A percentile compares a stretch with the other conserved stretches of the same genome.
These are phyloP conservation scores for Peronospora farinosa DNA, from an alignment of 352 stramenopile species.

Conservation along the genomic window DNA sequence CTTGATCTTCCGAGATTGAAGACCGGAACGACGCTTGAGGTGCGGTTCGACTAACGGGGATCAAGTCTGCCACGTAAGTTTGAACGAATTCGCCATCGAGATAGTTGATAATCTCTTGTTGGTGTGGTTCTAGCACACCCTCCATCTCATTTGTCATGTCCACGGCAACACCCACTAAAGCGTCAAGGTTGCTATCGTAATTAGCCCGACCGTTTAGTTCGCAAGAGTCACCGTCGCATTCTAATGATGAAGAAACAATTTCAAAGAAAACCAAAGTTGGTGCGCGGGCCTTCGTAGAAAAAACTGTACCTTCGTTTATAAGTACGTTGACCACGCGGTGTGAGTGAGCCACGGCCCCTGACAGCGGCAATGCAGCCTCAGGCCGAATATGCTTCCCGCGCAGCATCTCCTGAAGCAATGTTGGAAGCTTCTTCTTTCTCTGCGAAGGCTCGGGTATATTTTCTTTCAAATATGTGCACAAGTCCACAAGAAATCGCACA, in stretches of 20 bases:
- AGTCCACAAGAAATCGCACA: slow-evolving; percentile 53
- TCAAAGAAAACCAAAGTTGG: slow-evolving; percentile 69
- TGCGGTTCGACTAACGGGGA: slow-evolving; percentile 15
- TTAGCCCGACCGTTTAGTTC: slow-evolving; percentile 1
- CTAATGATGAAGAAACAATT: slow-evolving; percentile 31
- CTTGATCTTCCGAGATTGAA: slow-evolving; percentile 31
- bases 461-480: slow-evolving; percentile 61
- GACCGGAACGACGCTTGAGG: slow-evolving; percentile 18
- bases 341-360: slow-evolving; percentile 16
- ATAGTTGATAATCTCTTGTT: slow-evolving; percentile 50
- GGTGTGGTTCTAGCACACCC: slow-evolving; percentile 14
- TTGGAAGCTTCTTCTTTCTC: slow-evolving; percentile 41
- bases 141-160: slow-evolving; percentile 11
- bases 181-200: slow-evolving; percentile 12
- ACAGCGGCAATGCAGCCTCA: slow-evolving; percentile 46
- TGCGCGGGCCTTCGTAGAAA: slow-evolving; percentile 60
- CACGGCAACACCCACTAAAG: slow-evolving; percentile 23
- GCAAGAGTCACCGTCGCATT: slow-evolving; percentile 2
- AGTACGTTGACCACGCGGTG: slow-evolving; percentile 51
- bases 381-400: slow-evolving; percentile 39
- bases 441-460: slow-evolving; percentile 39
- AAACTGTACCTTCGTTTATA: slow-evolving; percentile 56
- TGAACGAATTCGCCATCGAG: slow-evolving; percentile 41
- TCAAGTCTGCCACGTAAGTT: slow-evolving; percentile 42
- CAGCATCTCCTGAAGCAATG: slow-evolving; percentile 39